Conservation (phyloP, 345 rosid genomes). For the Chamaenerion angustifolium region DNA sequence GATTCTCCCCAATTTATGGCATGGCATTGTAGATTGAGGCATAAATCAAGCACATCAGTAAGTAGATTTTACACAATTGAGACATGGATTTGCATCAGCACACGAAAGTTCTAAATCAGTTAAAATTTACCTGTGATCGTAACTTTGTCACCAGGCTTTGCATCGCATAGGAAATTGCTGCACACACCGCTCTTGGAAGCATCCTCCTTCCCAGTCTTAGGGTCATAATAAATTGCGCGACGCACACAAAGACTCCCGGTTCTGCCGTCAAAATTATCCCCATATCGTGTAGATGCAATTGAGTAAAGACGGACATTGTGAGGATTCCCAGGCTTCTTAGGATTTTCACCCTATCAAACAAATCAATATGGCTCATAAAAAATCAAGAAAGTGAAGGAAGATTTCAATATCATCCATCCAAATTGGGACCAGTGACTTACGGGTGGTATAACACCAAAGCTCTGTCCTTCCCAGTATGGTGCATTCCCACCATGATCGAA, state of each 20-base stretch:
- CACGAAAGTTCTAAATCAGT: too few relatives aligned
- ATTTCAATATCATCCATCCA: too few relatives aligned
- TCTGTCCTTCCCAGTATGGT: conserved; percentile 99
- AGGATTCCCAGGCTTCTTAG: conserved; percentile 85
- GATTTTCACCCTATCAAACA: conserved; percentile 73
- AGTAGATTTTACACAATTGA: too few relatives aligned
- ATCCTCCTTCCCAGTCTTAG: conserved; percentile 91
- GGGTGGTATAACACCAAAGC: conserved; percentile 95
- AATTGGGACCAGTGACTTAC: conserved; percentile 33
- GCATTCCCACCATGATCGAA: conserved; percentile 87
- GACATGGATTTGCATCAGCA: too few relatives aligned
- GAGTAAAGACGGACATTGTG: too few relatives aligned
- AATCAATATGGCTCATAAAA: too few relatives aligned
- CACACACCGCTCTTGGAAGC: conserved; percentile 80
- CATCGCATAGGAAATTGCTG: conserved; percentile 82
- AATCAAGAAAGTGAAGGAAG: too few relatives aligned
- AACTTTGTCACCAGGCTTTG: conserved; percentile 87
- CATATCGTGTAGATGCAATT: conserved; percentile 68
- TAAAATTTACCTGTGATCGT: conserved; percentile 79
- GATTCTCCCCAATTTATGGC: too few relatives aligned
- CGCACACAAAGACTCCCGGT: conserved; percentile 92
- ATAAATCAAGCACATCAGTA: too few relatives aligned
- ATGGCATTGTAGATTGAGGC: too few relatives aligned
- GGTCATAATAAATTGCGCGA: conserved; percentile 84
- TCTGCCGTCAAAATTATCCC: conserved; percentile 83